Percentiles rank a stretch among this genome's conserved stretches.
Evolutionary conservation across 768 basidiomycete genomes (phyloP).

Genomic region (Punctularia strigosozonata): DNA sequence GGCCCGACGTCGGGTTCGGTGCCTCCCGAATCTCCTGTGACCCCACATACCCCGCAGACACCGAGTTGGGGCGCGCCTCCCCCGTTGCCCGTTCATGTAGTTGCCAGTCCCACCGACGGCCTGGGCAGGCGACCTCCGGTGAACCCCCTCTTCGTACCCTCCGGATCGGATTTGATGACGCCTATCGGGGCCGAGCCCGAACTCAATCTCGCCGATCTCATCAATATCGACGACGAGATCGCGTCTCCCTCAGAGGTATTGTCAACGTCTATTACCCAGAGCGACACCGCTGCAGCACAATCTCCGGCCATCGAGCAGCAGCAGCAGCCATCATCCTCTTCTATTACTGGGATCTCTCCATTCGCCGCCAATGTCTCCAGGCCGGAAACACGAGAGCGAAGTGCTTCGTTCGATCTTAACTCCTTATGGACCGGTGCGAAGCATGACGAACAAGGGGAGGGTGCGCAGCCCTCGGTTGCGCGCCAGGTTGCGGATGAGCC

Average conservation of each 20-base stretch:
- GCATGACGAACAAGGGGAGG: conserved; percentile 8
- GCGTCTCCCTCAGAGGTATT: conserved; percentile 10
- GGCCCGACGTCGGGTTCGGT: conserved; percentile 30
- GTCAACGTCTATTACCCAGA: conserved; percentile 13
- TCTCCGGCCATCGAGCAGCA: conserved; percentile 2
- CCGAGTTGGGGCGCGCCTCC: conserved; percentile 55
- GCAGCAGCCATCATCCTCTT: background rate
- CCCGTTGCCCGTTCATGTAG: conserved; percentile 37
- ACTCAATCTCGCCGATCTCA: conserved; percentile 62
- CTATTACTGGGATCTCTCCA: conserved; percentile 20
- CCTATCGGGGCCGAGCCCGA: conserved; percentile 48
- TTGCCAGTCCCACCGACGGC: too few species aligned
- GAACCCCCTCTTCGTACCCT: conserved; percentile 23
- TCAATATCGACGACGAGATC: conserved; percentile 62
- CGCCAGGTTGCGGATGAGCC: conserved; percentile 14
- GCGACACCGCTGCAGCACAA: conserved; percentile 11
- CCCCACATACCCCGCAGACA: conserved; percentile 22
- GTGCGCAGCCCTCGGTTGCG: conserved; percentile 3
- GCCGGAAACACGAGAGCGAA: conserved; percentile 30
- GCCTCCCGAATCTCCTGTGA: conserved; percentile 62
- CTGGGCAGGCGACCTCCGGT: conserved; percentile 18
- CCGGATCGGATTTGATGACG: conserved; percentile 27
- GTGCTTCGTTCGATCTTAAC: conserved; percentile 65
- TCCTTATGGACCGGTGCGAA: conserved; percentile 51
- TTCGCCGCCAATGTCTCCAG: conserved; percentile 21